A percentile compares a stretch with the other conserved stretches of the same genome.
Evolutionary conservation across 176 grass and related monocot genomes (phyloP).

Genomic region (Cymbopogon citratus): DNA sequence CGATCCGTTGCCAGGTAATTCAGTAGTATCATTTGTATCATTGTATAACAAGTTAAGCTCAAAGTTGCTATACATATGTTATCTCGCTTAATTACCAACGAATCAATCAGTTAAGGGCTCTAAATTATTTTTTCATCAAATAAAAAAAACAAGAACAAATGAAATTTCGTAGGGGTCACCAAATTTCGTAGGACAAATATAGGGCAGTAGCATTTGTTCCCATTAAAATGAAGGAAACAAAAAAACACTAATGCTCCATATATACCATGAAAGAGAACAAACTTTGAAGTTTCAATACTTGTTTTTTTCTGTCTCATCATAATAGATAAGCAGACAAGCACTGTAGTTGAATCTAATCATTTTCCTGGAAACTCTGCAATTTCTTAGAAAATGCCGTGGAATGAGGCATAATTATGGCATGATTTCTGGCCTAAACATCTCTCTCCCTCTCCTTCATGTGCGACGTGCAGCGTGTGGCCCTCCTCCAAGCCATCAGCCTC

Average conservation of each 20-base stretch:
- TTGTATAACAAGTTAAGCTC: neutral
- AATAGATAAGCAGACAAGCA: neutral
- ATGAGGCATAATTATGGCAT: neutral
- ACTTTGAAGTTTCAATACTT: slow-evolving; percentile 3
- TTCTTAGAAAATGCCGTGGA: neutral
- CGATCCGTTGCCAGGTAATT: too few relatives aligned
- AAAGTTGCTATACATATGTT: neutral
- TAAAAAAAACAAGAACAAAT: neutral
- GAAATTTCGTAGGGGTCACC: too few relatives aligned
- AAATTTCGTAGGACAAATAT: neutral
- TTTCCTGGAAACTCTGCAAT: neutral
- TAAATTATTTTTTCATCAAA: neutral
- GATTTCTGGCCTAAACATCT: neutral
- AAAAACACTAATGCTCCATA: neutral
- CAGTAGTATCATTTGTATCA: neutral
- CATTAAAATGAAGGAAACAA: neutral
- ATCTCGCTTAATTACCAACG: neutral
- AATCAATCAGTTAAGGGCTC: neutral
- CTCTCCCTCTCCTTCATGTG: neutral
- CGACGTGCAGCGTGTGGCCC: too few relatives aligned
- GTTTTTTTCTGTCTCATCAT: neutral
- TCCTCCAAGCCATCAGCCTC: too few relatives aligned
- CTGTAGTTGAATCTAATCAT: neutral
- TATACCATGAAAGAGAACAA: slow-evolving; percentile 5
- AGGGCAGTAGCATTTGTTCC: neutral